Evolutionary conservation across 1,139 yeast genomes (phyloP).

Genomic region (Protomyces arabidopsidicola): DNA sequence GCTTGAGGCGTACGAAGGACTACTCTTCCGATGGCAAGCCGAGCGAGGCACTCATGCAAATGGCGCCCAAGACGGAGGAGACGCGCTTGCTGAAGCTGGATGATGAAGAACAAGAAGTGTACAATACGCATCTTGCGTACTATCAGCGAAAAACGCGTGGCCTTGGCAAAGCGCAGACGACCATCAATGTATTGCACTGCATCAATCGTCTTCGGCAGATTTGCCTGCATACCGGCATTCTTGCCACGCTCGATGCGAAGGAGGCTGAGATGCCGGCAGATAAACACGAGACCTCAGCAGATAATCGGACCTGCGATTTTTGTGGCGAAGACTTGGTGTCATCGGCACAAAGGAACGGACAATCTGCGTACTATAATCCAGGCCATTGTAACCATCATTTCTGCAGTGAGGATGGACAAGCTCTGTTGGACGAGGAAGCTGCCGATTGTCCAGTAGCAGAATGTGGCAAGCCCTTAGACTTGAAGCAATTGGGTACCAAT

Average conservation of each 20-base stretch:
- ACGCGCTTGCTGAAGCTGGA: constrained; percentile 64
- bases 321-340: neutral
- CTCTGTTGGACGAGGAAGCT: neutral
- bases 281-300: neutral
- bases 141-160: constrained; percentile 22
- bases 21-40: constrained; percentile 46
- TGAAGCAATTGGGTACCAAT: neutral
- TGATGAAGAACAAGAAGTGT: constrained; percentile 38
- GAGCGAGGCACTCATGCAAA: constrained; percentile 59
- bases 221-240: constrained; percentile 11
- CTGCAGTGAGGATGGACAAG: constrained; percentile 19
- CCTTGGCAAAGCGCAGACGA: constrained; percentile 14
- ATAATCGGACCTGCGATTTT: constrained; percentile 10
- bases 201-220: constrained; percentile 24
- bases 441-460: constrained; percentile 9
- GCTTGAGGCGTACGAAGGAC: constrained; percentile 70
- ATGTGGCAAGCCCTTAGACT: neutral
- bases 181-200: constrained; percentile 20
- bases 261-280: neutral
- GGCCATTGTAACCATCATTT: constrained; percentile 1
- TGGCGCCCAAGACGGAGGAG: constrained; percentile 69
- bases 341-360: neutral
- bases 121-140: constrained; percentile 23
- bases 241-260: constrained; percentile 8
- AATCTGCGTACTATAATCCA: neutral